Evolutionary conservation across 2,329 filamentous ascomycete genomes (phyloP).

Genomic region (Beauveria australis): DNA sequence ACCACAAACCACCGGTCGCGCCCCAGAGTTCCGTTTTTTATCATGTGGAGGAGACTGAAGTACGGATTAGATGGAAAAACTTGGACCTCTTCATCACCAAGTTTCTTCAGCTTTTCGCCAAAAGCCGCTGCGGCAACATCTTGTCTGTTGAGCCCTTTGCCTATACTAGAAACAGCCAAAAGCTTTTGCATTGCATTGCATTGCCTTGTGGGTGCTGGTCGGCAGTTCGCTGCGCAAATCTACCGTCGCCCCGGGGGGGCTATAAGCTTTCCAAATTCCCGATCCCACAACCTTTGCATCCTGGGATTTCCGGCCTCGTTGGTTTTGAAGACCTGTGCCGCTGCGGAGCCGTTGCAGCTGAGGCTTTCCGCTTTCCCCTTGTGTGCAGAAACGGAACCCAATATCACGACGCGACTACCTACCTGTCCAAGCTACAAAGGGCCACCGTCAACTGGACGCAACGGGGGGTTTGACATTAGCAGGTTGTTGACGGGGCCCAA

Average conservation of each 20-base stretch:
- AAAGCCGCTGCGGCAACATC: not conserved
- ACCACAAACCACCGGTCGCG: too few relatives aligned
- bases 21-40: too few relatives aligned
- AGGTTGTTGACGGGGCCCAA: not conserved
- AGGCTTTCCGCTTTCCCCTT: too few relatives aligned
- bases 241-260: not conserved
- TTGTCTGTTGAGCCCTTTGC: not conserved
- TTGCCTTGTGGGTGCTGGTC: not conserved
- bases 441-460: not conserved
- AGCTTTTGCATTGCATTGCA: not conserved
- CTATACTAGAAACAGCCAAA: not conserved
- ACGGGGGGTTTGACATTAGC: too few relatives aligned
- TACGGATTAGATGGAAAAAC: not conserved
- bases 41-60: not conserved
- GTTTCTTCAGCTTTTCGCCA: not conserved
- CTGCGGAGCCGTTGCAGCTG: too few relatives aligned
- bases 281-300: not conserved
- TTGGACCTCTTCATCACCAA: not conserved
- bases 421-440: too few relatives aligned
- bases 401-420: too few relatives aligned
- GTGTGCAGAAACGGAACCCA: too few relatives aligned
- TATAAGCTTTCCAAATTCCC: not conserved
- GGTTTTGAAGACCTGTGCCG: not conserved
- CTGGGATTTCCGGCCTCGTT: not conserved
- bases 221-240: not conserved